Base-by-base conservation (phyloP, 768 basidiomycete genomes). In the Collybiopsis luxurians region DNA sequence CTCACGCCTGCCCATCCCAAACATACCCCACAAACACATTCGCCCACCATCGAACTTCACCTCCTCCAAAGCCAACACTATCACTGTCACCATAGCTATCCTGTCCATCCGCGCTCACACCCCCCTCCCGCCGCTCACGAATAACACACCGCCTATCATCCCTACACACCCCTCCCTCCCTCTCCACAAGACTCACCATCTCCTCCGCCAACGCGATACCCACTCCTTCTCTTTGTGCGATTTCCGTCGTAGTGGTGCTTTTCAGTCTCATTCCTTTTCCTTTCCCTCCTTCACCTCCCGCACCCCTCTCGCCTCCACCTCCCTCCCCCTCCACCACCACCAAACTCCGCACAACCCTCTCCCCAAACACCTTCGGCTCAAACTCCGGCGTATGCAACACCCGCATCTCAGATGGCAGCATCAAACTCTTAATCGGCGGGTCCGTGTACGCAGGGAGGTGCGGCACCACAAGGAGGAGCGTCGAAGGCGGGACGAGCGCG, bases 401-500 rank as follows among this genome's bases (percentile, higher is more conserved):
- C 10, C 77, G 79, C 1, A 97, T 76, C 0, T 90, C 89, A 0
- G 78, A 70, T 19, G 26, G 66, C 66, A 98, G 89, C 3, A 78
- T 80, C 42, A 92, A 84, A 36, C 77, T 74, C 36, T 76, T 74
- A 59, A 98, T 85, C 1, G 84, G 77, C 2, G 92, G 92, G 13
- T 70, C 66, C 0, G 92, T 94, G 64, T 84, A 78, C 1, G 65
- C 59, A 0, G 85, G 79, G 13, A 98, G 77, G 55, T 82, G 82
- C 0, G 88, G 86, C 5, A 95, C 64, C 12, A 86, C 85, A 50
- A 84, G 80, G n/a, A 91, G 75, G 65, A 98, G 85, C 2, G 91
- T 93, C 27, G 88, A 79, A 3, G 96, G 97, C 3, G 96, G 89
- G 42, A 98, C 84, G 36, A 99, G 81, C 4, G 95, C 95, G 53